These are phyloP conservation scores for Coniella vitis DNA, from an alignment of 2,329 filamentous ascomycete genomes.

Conservation along the genomic window DNA sequence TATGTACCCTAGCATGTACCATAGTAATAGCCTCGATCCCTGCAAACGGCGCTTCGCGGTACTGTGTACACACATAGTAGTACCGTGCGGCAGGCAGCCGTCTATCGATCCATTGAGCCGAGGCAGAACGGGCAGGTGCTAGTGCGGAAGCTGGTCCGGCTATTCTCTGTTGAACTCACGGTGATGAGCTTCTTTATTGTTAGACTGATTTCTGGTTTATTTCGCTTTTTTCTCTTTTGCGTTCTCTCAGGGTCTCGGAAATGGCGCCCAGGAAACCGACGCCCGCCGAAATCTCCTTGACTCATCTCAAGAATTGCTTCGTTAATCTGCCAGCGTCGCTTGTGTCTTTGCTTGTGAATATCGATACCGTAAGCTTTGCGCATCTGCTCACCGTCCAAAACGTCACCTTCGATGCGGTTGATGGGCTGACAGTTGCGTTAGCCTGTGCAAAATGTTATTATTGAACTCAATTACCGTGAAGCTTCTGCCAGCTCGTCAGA, in stretches of 20 bases:
- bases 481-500: conserved; percentile 37
- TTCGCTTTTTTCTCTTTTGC: neutral
- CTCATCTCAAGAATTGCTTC: conserved; percentile 87
- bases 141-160: neutral
- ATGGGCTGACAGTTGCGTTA: conserved; percentile 28
- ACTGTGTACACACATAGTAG: neutral
- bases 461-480: conserved; percentile 77
- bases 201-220: neutral
- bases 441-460: conserved; percentile 91
- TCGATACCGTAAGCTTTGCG: conserved; percentile 67
- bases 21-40: neutral
- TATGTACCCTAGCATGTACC: neutral
- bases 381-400: neutral
- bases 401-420: conserved; percentile 14
- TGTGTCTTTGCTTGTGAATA: conserved; percentile 76
- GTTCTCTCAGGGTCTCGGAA: neutral
- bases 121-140: neutral
- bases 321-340: conserved; percentile 85
- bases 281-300: conserved; percentile 75
- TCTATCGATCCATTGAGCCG: neutral
- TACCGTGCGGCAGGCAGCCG: neutral
- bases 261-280: conserved; percentile 42
- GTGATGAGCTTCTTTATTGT: neutral
- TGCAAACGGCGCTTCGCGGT: neutral
- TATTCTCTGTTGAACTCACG: neutral